Percentiles rank a stretch among this genome's conserved stretches.
Evolutionary conservation across 176 grass and related monocot species (phyloP).

Genomic region (Oryza meridionalis): DNA sequence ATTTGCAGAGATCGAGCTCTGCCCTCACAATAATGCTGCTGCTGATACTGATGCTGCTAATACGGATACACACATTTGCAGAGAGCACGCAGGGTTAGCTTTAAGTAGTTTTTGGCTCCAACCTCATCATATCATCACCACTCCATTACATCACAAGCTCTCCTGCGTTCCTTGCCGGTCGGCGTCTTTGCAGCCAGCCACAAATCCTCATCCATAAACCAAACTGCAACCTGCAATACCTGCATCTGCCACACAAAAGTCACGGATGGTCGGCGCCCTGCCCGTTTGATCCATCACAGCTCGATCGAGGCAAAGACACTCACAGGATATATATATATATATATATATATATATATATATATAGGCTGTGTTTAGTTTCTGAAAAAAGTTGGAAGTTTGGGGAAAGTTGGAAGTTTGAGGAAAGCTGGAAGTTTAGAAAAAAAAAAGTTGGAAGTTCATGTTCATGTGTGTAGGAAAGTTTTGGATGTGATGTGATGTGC

Average conservation of each 20-base stretch:
- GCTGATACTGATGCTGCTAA: not conserved
- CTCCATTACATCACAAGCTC: not conserved
- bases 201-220: not conserved
- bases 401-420: too few relatives aligned
- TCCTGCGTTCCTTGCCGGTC: not conserved
- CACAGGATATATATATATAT: too few relatives aligned
- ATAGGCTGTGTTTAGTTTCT: too few relatives aligned
- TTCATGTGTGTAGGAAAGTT: too few relatives aligned
- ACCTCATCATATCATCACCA: conserved; percentile 5
- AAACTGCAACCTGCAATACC: not conserved
- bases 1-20: too few relatives aligned
- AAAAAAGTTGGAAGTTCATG: too few relatives aligned
- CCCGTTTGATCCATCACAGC: too few relatives aligned
- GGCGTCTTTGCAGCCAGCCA: not conserved
- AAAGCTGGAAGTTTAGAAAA: too few relatives aligned
- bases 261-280: conserved; percentile 22
- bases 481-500: too few relatives aligned
- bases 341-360: too few relatives aligned
- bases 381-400: too few relatives aligned
- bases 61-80: not conserved
- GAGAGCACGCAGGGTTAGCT: not conserved
- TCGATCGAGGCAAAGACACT: not conserved
- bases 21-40: too few relatives aligned
- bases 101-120: not conserved
- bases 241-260: not conserved